Percentiles rank a stretch among this genome's conserved stretches.
These are phyloP conservation scores for Sporothrix luriei DNA, from an alignment of 2,329 filamentous ascomycete genomes.

Conservation along the genomic window DNA sequence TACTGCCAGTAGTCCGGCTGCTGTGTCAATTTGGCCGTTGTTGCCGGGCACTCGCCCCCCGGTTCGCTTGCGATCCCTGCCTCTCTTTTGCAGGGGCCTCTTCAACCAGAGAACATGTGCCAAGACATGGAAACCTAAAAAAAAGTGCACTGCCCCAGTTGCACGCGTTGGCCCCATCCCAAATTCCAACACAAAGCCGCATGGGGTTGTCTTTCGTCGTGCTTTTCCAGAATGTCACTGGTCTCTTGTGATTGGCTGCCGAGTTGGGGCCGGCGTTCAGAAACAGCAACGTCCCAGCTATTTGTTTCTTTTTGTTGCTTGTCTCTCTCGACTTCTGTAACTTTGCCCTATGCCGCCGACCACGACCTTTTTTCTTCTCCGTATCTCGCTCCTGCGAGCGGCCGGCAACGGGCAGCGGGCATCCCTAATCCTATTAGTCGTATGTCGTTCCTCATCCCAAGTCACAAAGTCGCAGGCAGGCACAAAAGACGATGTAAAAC, in stretches of 20 bases:
- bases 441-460: conserved; percentile 4
- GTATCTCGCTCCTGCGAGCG: conserved; percentile 15
- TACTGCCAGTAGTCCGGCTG: conserved; percentile 3
- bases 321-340: background rate
- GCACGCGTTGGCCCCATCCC: conserved; percentile 15
- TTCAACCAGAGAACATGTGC: background rate
- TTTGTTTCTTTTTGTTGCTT: background rate
- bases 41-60: conserved; percentile 6
- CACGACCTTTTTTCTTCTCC: background rate
- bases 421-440: conserved; percentile 14
- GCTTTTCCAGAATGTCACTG: conserved; percentile 34
- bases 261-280: background rate
- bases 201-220: conserved; percentile 10
- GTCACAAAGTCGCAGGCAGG: background rate
- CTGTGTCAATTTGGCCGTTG: conserved; percentile 9
- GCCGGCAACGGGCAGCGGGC: conserved; percentile 20
- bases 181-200: conserved; percentile 27
- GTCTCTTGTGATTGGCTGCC: conserved; percentile 27
- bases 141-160: conserved; percentile 30
- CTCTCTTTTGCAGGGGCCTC: background rate
- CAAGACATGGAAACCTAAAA: conserved; percentile 24
- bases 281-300: background rate
- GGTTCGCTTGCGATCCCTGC: background rate
- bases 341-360: conserved; percentile 18
- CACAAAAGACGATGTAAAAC: no score